Percentiles rank a stretch among this genome's conserved stretches.
Conservation (phyloP, 192 early-diverging fungal species). For the Backusella liffmaniae region DNA sequence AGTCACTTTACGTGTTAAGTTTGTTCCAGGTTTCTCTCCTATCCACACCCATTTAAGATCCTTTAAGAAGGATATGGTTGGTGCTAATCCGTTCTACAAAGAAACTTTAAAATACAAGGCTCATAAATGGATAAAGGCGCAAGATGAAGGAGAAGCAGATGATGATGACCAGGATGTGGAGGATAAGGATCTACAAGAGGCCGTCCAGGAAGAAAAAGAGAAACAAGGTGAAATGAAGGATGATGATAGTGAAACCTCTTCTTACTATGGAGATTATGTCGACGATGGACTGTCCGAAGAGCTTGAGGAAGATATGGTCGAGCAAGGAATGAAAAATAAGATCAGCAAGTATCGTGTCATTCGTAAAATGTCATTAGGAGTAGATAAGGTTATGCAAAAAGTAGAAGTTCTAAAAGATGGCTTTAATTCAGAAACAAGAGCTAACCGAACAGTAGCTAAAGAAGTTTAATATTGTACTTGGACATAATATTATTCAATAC, state of each 20-base stretch:
- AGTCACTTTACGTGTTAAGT: constrained; percentile 10
- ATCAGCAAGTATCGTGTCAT: constrained; percentile 20
- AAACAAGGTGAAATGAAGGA: neutral
- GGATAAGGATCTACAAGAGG: neutral
- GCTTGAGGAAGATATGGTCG: constrained; percentile 9
- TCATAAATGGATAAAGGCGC: constrained; percentile 22
- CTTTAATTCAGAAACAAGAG: constrained; percentile 25
- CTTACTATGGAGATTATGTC: constrained; percentile 10
- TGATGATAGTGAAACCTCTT: neutral
- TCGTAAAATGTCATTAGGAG: constrained; percentile 23
- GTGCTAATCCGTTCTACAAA: constrained; percentile 26
- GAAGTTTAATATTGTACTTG: constrained; percentile 6
- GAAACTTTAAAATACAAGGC: constrained; percentile 11
- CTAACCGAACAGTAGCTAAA: constrained; percentile 14
- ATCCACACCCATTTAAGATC: constrained; percentile 20
- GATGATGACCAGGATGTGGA: neutral
- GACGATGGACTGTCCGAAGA: neutral
- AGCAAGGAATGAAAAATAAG: constrained; percentile 2
- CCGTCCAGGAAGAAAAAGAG: neutral
- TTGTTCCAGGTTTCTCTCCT: constrained; percentile 31
- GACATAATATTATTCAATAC: neutral
- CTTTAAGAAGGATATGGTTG: constrained; percentile 27
- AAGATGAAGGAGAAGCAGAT: neutral
- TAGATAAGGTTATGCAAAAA: constrained; percentile 23
- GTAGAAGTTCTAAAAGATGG: constrained; percentile 23